phyloP scores from a whole-genome alignment of 2,329 filamentous ascomycete species.

The Phialocephala sp. region DNA sequence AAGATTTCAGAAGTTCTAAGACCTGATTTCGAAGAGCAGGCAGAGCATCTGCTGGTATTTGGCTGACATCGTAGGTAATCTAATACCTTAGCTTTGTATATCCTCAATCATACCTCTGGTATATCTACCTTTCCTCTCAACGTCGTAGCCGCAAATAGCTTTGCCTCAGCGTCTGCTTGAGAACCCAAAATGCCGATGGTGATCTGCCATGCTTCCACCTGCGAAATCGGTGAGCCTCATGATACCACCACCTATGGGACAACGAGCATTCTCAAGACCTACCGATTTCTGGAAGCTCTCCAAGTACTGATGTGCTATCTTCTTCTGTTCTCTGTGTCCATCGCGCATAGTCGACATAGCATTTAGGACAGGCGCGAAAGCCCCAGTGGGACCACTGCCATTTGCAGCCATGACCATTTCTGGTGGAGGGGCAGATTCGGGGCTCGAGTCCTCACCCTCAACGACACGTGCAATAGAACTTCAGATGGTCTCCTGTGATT shows the following conservation, averaged over 20 bases:
- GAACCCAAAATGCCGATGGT: conserved; percentile 88
- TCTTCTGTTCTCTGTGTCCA: conserved; percentile 81
- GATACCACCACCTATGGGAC: conserved; percentile 23
- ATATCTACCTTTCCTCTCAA: conserved; percentile 90
- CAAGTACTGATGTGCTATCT: conserved; percentile 87
- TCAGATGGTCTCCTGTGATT: not conserved
- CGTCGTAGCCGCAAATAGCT: conserved; percentile 95
- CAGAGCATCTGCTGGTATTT: conserved; percentile 79
- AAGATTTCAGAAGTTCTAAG: conserved; percentile 79
- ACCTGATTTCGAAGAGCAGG: conserved; percentile 82
- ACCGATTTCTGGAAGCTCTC: conserved; percentile 99
- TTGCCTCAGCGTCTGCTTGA: conserved; percentile 79
- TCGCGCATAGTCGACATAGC: conserved; percentile 93
- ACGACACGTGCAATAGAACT: conserved; percentile 23
- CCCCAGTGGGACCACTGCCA: conserved; percentile 66
- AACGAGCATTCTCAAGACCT: conserved; percentile 46
- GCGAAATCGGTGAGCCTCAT: conserved; percentile 33
- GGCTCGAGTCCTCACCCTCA: conserved; percentile 15
- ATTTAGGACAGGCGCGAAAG: conserved; percentile 83
- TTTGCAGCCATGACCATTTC: conserved; percentile 51
- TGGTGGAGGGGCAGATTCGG: conserved; percentile 39
- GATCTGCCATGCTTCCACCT: conserved; percentile 90
- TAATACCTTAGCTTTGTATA: conserved; percentile 48
- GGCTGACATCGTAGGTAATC: conserved; percentile 96
- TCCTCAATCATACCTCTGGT: conserved; percentile 5